Base-by-base conservation (phyloP, 2,329 filamentous ascomycete species). In the Beauveria australis region DNA sequence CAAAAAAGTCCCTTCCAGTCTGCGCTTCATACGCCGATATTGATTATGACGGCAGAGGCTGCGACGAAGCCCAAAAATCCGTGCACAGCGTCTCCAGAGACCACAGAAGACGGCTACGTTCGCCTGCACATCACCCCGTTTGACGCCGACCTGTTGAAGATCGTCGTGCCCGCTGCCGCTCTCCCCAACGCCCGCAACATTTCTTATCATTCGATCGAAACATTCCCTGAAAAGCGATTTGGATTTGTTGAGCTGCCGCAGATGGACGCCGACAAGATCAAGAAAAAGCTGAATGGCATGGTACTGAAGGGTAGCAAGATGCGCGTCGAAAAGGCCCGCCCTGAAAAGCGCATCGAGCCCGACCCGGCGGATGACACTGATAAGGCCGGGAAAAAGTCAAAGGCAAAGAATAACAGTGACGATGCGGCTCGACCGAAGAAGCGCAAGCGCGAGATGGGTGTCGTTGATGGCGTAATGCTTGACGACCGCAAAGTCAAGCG, bases 161-260 rank as follows among this genome's bases (percentile, higher is more conserved):
- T 88, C 53, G 83, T 95, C 62, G 74, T 99, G 53, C 86, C 90
- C 24, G 79, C 87, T 1, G 82, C 87, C 1, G 70, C 90, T 16
- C 82, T 85, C 41, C 79, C 85, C 16, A 78, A 78, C 51, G 91
- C 90, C 22, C 85, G 85, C 63, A 90, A 92, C 70, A 83, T 97
- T 57, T 96, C 92, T n/a, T 97, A 88, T 75, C 93, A 97, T 74
- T 79, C 80, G 5, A 76, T 97, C 66, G 84, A 91, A 70, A 92
- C 92, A 0, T 96, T 96, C 64, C 93, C 93, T 16, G 94, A 99
- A 66, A 89, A 85, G 71, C 87, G 84, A 58, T 99, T 91, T 84
- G 94, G 93, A 60, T 99, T 89, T 75, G 79, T 97, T 62, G 92
- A 95, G 52, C 76, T 99, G 43, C 92, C 92, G 0, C 75, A 72